These are phyloP conservation scores for Funneliformis caledonium DNA, from an alignment of 371 early-diverging fungal genomes.

Conservation along the genomic window DNA sequence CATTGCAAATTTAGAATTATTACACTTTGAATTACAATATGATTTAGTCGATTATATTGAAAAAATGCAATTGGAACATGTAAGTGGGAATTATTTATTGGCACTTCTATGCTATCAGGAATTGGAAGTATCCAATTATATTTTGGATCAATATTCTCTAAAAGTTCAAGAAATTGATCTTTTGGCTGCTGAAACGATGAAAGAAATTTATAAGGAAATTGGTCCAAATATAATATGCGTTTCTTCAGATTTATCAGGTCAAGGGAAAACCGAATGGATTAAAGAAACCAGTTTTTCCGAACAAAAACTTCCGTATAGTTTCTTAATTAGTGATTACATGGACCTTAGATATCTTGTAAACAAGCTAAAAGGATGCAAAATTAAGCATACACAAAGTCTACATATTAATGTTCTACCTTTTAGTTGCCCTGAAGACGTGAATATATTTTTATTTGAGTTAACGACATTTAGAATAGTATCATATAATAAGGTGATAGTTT, in stretches of 20 bases:
- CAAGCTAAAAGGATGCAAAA: constrained; percentile 6
- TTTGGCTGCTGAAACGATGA: constrained; percentile 4
- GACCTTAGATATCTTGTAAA: neutral
- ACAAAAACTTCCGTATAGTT: neutral
- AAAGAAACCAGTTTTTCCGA: neutral
- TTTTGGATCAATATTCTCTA: constrained; percentile 27
- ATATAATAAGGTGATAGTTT: neutral
- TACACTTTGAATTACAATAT: constrained; percentile 38
- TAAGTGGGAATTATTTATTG: neutral
- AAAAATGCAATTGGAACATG: neutral
- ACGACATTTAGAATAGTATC: constrained; percentile 28
- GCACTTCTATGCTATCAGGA: constrained; percentile 21
- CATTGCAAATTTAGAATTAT: constrained; percentile 38
- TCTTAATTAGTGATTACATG: constrained; percentile 30
- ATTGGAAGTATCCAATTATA: constrained; percentile 13
- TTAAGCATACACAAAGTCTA: constrained; percentile 23
- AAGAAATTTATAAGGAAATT: constrained; percentile 3
- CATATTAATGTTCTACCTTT: constrained; percentile 31
- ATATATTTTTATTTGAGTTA: constrained; percentile 41
- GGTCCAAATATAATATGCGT: constrained; percentile 23
- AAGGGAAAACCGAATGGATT: constrained; percentile 33
- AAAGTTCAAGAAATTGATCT: neutral
- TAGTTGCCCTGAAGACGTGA: constrained; percentile 19
- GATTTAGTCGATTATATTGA: constrained; percentile 17
- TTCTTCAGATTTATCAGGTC: constrained; percentile 37